Conservation (phyloP, 495 filamentous ascomycete species). For the Daldinia caldariorum region DNA sequence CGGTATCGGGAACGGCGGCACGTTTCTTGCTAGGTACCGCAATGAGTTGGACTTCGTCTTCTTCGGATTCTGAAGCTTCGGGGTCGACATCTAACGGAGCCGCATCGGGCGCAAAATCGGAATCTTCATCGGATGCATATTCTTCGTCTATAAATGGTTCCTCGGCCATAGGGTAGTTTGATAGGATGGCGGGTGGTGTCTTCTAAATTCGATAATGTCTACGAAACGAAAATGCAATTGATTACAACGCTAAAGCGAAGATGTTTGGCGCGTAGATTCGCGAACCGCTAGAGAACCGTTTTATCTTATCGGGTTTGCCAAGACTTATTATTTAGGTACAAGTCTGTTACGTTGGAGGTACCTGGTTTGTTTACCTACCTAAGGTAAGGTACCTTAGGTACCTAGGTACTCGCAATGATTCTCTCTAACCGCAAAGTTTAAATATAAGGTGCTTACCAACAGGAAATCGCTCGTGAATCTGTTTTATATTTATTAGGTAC, state of each 20-base stretch:
- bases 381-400: too few species aligned
- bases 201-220: not conserved
- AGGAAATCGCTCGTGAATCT: not conserved
- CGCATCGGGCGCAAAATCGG: conserved; percentile 74
- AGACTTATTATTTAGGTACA: not conserved
- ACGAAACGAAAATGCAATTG: not conserved
- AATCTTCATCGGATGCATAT: conserved; percentile 78
- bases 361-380: too few species aligned
- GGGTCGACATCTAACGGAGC: conserved; percentile 60
- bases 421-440: not conserved
- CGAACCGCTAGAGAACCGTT: not conserved
- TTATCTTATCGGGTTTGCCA: conserved; percentile 9
- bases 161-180: conserved; percentile 26
- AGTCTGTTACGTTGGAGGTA: not conserved
- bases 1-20: conserved; percentile 53
- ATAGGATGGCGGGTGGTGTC: not conserved
- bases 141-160: conserved; percentile 58
- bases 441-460: not conserved
- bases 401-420: not conserved
- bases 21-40: conserved; percentile 52
- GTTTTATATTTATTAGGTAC: too few species aligned
- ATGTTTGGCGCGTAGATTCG: conserved; percentile 6
- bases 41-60: conserved; percentile 44
- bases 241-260: not conserved
- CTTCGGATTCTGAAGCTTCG: conserved; percentile 53